A percentile compares a stretch with the other conserved stretches of the same genome.
Evolutionary conservation across 768 basidiomycete genomes (phyloP).

Genomic region (Podaxis sp.): DNA sequence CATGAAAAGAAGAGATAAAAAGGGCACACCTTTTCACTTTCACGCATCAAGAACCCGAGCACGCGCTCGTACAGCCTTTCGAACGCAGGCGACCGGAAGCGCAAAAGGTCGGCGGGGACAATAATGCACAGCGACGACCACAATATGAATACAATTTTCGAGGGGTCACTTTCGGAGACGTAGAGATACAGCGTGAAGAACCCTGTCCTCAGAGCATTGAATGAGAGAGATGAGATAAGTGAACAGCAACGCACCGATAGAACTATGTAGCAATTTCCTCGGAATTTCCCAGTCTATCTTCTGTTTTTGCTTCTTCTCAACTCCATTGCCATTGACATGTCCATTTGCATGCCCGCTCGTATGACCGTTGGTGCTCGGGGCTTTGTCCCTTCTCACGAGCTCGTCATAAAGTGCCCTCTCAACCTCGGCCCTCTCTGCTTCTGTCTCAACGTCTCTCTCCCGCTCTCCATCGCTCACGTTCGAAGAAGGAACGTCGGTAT

Average conservation of each 20-base stretch:
- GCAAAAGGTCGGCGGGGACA: constrained; percentile 70
- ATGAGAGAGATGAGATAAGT: constrained; percentile 2
- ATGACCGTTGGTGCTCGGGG: constrained; percentile 15
- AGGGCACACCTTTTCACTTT: constrained; percentile 68
- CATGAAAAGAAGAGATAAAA: not conserved
- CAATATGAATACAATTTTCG: constrained; percentile 59
- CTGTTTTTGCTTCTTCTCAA: constrained; percentile 19
- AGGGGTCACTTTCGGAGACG: constrained; percentile 56
- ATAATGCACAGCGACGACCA: constrained; percentile 67
- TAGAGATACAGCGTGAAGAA: constrained; percentile 44
- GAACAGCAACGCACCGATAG: constrained; percentile 67
- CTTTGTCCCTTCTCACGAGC: constrained; percentile 8
- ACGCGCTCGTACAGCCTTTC: constrained; percentile 67
- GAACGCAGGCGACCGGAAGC: constrained; percentile 64
- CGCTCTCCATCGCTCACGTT: constrained; percentile 18
- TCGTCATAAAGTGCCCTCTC: constrained; percentile 21
- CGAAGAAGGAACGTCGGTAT: constrained; percentile 14
- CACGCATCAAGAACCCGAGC: constrained; percentile 86
- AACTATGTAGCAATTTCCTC: constrained; percentile 81
- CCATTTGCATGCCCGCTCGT: constrained; percentile 16
- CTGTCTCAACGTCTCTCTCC: constrained; percentile 24
- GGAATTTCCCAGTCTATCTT: constrained; percentile 89
- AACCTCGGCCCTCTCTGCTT: constrained; percentile 24
- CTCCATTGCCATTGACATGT: constrained; percentile 17
- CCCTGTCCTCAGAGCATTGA: constrained; percentile 24